phyloP scores from a whole-genome alignment of 805 yeast species.

The Wickerhamomyces strasburgensis region DNA sequence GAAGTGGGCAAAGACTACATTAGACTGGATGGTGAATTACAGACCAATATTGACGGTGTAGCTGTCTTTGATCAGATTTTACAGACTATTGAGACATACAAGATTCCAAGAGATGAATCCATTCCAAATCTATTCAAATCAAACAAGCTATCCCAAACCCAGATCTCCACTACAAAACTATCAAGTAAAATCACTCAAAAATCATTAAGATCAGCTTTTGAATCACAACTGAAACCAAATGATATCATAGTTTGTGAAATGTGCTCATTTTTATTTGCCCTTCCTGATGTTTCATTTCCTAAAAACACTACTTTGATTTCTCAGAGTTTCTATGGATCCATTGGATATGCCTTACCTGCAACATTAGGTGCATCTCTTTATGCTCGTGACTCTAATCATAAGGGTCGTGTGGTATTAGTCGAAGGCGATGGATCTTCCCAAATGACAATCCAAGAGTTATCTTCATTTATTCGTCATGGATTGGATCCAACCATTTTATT shows the following conservation, averaged over 20 bases:
- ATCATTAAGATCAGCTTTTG: slow-evolving; percentile 47
- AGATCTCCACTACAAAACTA: no score
- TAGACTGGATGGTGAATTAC: slow-evolving; percentile 14
- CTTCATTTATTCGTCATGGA: slow-evolving; percentile 51
- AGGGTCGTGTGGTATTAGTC: slow-evolving; percentile 46
- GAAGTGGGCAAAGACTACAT: slow-evolving; percentile 25
- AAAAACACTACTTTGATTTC: slow-evolving; percentile 46
- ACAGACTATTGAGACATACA: slow-evolving; percentile 8
- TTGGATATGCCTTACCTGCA: slow-evolving; percentile 63
- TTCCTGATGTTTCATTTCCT: slow-evolving; percentile 53
- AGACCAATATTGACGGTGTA: slow-evolving; percentile 15
- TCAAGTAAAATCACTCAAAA: slow-evolving; percentile 7
- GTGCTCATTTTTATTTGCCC: slow-evolving; percentile 62
- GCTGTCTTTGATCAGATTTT: slow-evolving; percentile 15
- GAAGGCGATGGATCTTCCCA: slow-evolving; percentile 71
- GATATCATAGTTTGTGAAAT: slow-evolving; percentile 60
- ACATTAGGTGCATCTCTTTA: slow-evolving; percentile 60
- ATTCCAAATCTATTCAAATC: slow-evolving; percentile 9
- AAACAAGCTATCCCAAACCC: no score
- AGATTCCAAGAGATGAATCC: slow-evolving; percentile 12
- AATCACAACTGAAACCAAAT: slow-evolving; percentile 47
- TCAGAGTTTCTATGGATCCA: slow-evolving; percentile 63
- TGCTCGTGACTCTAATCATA: slow-evolving; percentile 35
- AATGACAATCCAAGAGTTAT: slow-evolving; percentile 59
- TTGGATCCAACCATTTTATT: slow-evolving; percentile 54